Conservation (phyloP, 805 yeast species). For the Debaryomyces hansenii region DNA sequence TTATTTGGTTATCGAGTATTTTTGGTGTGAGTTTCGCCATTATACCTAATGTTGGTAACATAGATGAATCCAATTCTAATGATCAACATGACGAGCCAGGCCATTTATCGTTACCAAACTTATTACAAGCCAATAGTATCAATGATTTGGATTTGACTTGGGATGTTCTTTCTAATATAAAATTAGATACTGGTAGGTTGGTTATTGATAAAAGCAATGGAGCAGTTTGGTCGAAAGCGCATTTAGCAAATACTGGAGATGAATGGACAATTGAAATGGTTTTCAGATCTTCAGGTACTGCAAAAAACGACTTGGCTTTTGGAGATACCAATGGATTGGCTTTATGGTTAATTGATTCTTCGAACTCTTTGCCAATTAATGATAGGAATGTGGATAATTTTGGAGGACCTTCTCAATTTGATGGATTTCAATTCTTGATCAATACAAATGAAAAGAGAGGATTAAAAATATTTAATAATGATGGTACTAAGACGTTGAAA, state of each 20-base stretch:
- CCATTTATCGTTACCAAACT: slow-evolving; percentile 34
- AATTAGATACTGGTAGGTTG: slow-evolving; percentile 75
- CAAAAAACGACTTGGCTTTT: slow-evolving; percentile 22
- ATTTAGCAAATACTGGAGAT: slow-evolving; percentile 14
- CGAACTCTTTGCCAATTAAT: slow-evolving; percentile 6
- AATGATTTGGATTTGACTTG: slow-evolving; percentile 28
- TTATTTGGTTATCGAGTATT: not conserved
- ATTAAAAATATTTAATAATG: slow-evolving; percentile 59
- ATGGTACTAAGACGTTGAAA: slow-evolving; percentile 45
- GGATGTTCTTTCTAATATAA: slow-evolving; percentile 61
- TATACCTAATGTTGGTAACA: slow-evolving; percentile 4
- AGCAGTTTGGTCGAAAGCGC: slow-evolving; percentile 20
- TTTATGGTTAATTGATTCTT: slow-evolving; percentile 47
- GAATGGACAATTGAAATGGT: slow-evolving; percentile 63
- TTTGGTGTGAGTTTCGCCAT: slow-evolving; percentile 1
- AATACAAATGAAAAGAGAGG: slow-evolving; percentile 53
- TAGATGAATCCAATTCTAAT: not conserved
- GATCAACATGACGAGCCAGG: slow-evolving; percentile 16
- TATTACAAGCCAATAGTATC: slow-evolving; percentile 23
- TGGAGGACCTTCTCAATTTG: slow-evolving; percentile 56
- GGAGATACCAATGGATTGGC: slow-evolving; percentile 53
- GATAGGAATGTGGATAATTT: slow-evolving; percentile 32
- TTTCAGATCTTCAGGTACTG: slow-evolving; percentile 57
- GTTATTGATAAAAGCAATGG: slow-evolving; percentile 13
- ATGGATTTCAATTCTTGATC: slow-evolving; percentile 63